Evolutionary conservation across 2,329 filamentous ascomycete species (phyloP).

Genomic region (Tolypocladium sp.): DNA sequence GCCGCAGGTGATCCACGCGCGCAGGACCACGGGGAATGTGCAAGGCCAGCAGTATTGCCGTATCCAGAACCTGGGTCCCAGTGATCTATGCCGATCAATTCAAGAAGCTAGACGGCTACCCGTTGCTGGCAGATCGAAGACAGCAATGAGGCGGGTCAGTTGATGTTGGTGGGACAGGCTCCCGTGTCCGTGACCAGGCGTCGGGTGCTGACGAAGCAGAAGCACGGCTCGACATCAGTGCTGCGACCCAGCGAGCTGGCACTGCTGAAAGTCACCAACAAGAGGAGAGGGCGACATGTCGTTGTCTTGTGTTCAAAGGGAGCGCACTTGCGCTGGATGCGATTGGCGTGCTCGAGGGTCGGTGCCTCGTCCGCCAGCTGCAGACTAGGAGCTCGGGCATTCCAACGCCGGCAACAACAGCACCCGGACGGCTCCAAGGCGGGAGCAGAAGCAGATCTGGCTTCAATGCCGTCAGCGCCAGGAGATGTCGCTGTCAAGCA

Average conservation of each 20-base stretch:
- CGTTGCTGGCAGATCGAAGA: too few relatives aligned
- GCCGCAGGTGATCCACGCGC: not conserved
- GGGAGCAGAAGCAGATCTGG: not conserved
- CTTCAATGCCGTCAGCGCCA: not conserved
- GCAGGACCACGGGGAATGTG: not conserved
- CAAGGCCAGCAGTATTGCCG: not conserved
- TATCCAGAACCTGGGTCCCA: not conserved
- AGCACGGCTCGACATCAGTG: not conserved
- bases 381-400: not conserved
- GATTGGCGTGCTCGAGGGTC: not conserved
- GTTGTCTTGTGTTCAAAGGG: not conserved
- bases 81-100: not conserved
- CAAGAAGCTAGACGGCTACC: not conserved
- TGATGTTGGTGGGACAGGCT: not conserved
- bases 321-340: too few relatives aligned
- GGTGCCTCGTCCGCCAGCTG: not conserved
- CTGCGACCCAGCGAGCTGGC: not conserved
- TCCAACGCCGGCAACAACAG: not conserved
- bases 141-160: not conserved
- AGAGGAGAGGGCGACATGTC: not conserved
- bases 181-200: not conserved
- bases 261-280: not conserved
- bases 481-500: not conserved
- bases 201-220: not conserved
- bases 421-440: not conserved